Evolutionary conservation across 352 stramenopile species (phyloP).

Genomic region (Phytophthora chlamydospora): DNA sequence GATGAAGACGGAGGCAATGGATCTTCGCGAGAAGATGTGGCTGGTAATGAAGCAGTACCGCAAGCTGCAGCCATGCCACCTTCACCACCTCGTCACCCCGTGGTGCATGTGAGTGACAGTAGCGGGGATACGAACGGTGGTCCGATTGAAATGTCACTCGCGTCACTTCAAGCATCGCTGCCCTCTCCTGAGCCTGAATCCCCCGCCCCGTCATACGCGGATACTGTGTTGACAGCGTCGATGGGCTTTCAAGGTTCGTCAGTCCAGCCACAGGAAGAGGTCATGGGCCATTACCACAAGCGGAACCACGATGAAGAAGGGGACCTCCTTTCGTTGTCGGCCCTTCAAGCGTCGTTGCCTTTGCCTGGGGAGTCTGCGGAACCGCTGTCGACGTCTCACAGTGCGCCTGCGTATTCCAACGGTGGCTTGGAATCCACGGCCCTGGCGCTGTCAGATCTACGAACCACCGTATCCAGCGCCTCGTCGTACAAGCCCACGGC

Average conservation of each 20-base stretch:
- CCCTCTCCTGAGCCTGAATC: constrained; percentile 15
- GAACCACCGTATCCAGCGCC: not conserved
- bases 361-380: constrained; percentile 5
- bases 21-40: too few relatives aligned
- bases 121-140: not conserved
- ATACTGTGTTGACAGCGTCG: not conserved
- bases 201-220: not conserved
- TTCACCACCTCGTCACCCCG: not conserved
- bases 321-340: constrained; percentile 25
- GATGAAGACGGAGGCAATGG: constrained; percentile 1
- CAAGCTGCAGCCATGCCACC: not conserved
- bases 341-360: constrained; percentile 28
- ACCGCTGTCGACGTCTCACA: not conserved
- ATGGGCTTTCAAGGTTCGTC: not conserved
- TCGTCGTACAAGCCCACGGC: not conserved
- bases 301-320: constrained; percentile 15
- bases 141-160: not conserved
- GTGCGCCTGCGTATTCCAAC: too few relatives aligned
- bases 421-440: not conserved
- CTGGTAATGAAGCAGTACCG: not conserved
- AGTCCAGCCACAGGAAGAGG: constrained; percentile 1
- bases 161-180: constrained; percentile 22
- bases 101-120: constrained; percentile 34
- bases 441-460: constrained; percentile 27
- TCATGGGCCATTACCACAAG: constrained; percentile 19